Conservation (phyloP, 1,284 basidiomycete genomes). For the Irpex sp. region DNA sequence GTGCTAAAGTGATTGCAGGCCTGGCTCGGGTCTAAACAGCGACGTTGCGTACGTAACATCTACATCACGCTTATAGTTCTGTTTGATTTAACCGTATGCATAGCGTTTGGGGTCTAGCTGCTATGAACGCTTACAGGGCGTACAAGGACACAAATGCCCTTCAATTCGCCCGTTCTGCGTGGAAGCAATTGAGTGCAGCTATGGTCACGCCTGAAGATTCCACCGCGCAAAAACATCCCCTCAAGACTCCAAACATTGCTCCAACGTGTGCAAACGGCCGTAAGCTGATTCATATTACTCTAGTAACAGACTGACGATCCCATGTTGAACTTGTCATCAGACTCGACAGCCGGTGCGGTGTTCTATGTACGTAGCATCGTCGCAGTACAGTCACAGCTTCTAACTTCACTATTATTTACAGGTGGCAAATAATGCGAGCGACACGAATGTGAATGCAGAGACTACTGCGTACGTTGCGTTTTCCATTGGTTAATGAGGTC, state of each 20-base stretch:
- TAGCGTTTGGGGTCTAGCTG: slow-evolving; percentile 9
- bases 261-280: neutral
- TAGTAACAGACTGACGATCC: slow-evolving; percentile 4
- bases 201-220: neutral
- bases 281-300: neutral
- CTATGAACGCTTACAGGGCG: slow-evolving; percentile 5
- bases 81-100: neutral
- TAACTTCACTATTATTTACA: neutral
- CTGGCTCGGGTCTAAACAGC: neutral
- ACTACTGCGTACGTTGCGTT: neutral
- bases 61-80: neutral
- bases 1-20: neutral
- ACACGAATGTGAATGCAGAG: neutral
- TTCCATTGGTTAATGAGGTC: neutral
- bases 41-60: neutral
- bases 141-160: slow-evolving; percentile 6
- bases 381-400: neutral
- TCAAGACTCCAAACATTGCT: neutral
- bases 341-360: slow-evolving; percentile 11
- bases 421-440: neutral
- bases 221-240: neutral
- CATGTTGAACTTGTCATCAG: neutral
- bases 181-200: neutral
- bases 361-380: slow-evolving; percentile 8
- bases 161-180: neutral